Conservation (phyloP, 2,329 filamentous ascomycete genomes). For the Xylariaceae sp. region DNA sequence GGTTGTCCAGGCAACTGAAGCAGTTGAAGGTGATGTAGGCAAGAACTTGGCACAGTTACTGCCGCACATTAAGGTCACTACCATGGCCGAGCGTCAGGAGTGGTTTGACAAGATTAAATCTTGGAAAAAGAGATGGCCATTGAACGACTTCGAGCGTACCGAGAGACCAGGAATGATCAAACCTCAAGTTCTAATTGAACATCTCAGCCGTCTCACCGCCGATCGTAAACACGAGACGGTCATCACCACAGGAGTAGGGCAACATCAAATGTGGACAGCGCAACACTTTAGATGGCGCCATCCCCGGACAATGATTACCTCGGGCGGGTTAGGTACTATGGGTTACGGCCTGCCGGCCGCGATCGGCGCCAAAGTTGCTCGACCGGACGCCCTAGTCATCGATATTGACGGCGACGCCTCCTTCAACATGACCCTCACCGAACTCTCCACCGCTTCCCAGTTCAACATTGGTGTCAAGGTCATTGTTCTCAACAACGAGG, state of each 20-base stretch:
- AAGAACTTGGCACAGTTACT: constrained; percentile 67
- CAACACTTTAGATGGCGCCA: constrained; percentile 67
- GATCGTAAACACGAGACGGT: constrained; percentile 76
- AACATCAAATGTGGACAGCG: constrained; percentile 98
- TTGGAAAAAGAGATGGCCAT: constrained; percentile 91
- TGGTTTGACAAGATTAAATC: constrained; percentile 84
- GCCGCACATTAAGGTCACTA: constrained; percentile 3
- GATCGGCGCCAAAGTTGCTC: constrained; percentile 63
- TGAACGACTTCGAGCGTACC: constrained; percentile 74
- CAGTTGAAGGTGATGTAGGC: constrained; percentile 73
- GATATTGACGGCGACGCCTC: constrained; percentile 99
- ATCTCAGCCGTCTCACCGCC: constrained; percentile 78
- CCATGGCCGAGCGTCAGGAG: constrained; percentile 62
- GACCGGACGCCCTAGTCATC: constrained; percentile 74
- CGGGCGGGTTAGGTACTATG: constrained; percentile 93
- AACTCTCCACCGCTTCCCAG: constrained; percentile 87
- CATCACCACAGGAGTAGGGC: constrained; percentile 90
- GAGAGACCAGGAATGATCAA: constrained; percentile 97
- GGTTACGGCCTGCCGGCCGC: constrained; percentile 91
- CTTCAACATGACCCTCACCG: constrained; percentile 97
- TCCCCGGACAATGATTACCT: constrained; percentile 88
- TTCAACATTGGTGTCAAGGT: constrained; percentile 97
- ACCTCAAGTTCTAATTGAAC: constrained; percentile 88
- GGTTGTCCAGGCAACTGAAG: constrained; percentile 93
- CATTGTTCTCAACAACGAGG: constrained; percentile 92